Base-by-base conservation (phyloP, 2,329 filamentous ascomycete genomes). In the Paecilomyces niveus region DNA sequence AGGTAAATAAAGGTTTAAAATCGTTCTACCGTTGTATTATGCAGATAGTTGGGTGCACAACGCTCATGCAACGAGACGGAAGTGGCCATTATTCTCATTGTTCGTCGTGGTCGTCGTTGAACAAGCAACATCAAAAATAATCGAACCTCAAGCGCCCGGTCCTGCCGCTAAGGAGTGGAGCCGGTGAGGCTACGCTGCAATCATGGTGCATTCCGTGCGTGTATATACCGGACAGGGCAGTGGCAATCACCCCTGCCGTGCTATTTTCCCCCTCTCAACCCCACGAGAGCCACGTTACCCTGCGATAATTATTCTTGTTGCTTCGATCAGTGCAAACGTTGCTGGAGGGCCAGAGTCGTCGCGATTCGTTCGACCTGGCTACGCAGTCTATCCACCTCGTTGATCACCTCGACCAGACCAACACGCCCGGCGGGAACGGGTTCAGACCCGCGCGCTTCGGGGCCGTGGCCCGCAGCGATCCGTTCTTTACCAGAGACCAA, bases 341-440 rank as follows among this genome's bases (percentile, higher is more conserved):
- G 65, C 53, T 68, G 65, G 54, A 64, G 56, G 29, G 69, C 63
- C 54, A 72, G 57, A 15, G 65, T 65, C 53, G 69, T 63, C 29
- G 63, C 64, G 51, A 72, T 64, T 57, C 68, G 69, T 59, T 73
- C 72, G 65, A 74, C 66, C 62, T 74, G 70, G 54, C 57, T 62
- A 62, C 69, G 70, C 57, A 74, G 64, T 57, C 63, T 67, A 63
- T 74, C 70, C 62, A 73, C 62, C 53, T 70, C 69, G 62, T 70
- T 68, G 63, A 72, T 68, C 66, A 74, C 63, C 59, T 68, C 68
- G 59, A 61, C 64, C 22, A 72, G 60, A 53, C 69, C 65, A 65
- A 63, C 62, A 57, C 65, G 63, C 29, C 63, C 66, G 54, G 62
- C 53, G 50, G 60, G 65, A 49, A 56, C 65, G 56, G 63, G 54